Evolutionary conservation across 345 rosid genomes (phyloP).

Genomic region (Eutrema yunnanense): DNA sequence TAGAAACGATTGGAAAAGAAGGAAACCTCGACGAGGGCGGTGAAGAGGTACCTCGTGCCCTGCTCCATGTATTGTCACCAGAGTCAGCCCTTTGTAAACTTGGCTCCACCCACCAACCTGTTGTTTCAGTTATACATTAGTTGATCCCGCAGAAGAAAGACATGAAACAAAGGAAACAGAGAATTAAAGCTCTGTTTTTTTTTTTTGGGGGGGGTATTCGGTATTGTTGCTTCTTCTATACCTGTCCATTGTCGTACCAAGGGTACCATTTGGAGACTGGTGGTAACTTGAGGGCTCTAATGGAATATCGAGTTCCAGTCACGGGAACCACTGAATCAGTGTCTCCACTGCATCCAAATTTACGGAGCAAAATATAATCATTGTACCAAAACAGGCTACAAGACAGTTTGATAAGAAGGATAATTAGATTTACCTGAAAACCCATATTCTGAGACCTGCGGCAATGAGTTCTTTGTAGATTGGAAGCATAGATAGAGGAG

Average conservation of each 20-base stretch:
- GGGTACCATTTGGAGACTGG: slow-evolving; percentile 80
- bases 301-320: slow-evolving; percentile 87
- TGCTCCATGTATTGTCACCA: slow-evolving; percentile 83
- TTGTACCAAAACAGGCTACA: not conserved
- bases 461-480: slow-evolving; percentile 80
- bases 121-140: not conserved
- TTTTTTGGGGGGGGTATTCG: not conserved
- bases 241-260: slow-evolving; percentile 56
- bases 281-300: slow-evolving; percentile 70
- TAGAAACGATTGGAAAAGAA: slow-evolving; percentile 80
- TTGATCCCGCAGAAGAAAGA: not conserved
- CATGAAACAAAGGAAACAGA: not conserved
- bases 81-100: slow-evolving; percentile 75
- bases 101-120: slow-evolving; percentile 99
- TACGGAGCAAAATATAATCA: not conserved
- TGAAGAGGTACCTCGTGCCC: slow-evolving; percentile 91
- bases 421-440: slow-evolving; percentile 49
- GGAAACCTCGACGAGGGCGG: slow-evolving; percentile 77
- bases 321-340: slow-evolving; percentile 88
- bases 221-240: not conserved
- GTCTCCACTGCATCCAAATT: slow-evolving; percentile 63
- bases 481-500: slow-evolving; percentile 94
- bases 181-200: not conserved
- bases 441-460: slow-evolving; percentile 82
- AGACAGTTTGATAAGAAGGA: not conserved